Evolutionary conservation across 2,329 filamentous ascomycete species (phyloP).

Genomic region (Verticillium longisporum): DNA sequence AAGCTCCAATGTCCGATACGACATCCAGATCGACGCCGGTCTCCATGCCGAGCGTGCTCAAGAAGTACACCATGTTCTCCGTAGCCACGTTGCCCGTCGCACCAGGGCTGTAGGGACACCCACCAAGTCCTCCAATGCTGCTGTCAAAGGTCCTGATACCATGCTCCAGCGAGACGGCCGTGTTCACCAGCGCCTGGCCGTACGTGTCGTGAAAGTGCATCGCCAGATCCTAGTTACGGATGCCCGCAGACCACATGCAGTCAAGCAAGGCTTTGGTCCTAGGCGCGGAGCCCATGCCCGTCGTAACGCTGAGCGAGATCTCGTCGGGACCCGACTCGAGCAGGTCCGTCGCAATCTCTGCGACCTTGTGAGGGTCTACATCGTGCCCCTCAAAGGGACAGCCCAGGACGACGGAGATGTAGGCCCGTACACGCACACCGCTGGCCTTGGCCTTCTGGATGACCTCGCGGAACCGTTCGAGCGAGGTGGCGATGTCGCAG

Average conservation of each 20-base stretch:
- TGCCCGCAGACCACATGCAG: constrained; percentile 58
- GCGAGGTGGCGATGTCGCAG: constrained; percentile 67
- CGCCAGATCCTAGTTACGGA: constrained; percentile 64
- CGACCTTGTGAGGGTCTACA: constrained; percentile 56
- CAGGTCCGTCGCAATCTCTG: constrained; percentile 60
- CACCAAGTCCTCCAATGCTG: constrained; percentile 73
- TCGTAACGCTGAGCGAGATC: constrained; percentile 84
- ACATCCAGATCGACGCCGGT: constrained; percentile 66
- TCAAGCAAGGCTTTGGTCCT: constrained; percentile 58
- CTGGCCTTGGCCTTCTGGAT: constrained; percentile 60
- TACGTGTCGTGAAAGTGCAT: constrained; percentile 90
- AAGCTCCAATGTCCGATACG: constrained; percentile 61
- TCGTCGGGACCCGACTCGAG: constrained; percentile 86
- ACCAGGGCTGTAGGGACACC: constrained; percentile 79
- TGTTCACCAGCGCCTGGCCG: constrained; percentile 78
- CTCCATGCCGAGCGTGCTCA: constrained; percentile 66
- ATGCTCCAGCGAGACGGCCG: constrained; percentile 67
- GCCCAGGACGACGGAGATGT: constrained; percentile 73
- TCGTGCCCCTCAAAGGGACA: constrained; percentile 69
- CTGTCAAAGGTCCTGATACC: constrained; percentile 75
- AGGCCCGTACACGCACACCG: constrained; percentile 66
- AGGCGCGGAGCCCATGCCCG: constrained; percentile 83
- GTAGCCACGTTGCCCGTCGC: constrained; percentile 83
- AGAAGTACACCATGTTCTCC: constrained; percentile 75
- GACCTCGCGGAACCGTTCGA: constrained; percentile 63